These are phyloP conservation scores for Endogone sp. DNA, from an alignment of 192 early-diverging fungal species.

Conservation along the genomic window DNA sequence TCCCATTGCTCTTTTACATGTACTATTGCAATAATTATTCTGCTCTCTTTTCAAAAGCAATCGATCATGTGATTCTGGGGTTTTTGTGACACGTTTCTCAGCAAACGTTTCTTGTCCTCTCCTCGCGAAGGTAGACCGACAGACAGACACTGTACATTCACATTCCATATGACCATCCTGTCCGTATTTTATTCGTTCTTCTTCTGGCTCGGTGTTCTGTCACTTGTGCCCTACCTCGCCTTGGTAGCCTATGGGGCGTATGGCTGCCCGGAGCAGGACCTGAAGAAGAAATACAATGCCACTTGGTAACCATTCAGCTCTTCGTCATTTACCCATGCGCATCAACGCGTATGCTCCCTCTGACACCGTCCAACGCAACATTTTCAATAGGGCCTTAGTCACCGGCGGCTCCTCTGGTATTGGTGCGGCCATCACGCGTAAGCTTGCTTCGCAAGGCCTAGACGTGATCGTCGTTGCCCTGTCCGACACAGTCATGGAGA, in stretches of 20 bases:
- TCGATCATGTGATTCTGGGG: no score
- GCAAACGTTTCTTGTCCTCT: neutral
- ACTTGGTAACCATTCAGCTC: slow-evolving; percentile 26
- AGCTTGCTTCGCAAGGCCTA: slow-evolving; percentile 45
- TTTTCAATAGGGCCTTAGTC: slow-evolving; percentile 42
- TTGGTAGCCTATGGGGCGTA: slow-evolving; percentile 32
- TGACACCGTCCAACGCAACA: neutral
- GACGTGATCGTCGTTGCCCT: slow-evolving; percentile 57
- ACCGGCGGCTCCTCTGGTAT: slow-evolving; percentile 59
- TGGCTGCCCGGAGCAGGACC: slow-evolving; percentile 40
- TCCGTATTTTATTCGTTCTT: slow-evolving; percentile 10
- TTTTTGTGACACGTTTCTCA: neutral
- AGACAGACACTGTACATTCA: no score
- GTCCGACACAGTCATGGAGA: slow-evolving; percentile 33
- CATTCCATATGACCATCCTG: neutral
- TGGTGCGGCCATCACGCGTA: slow-evolving; percentile 48
- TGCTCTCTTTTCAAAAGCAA: no score
- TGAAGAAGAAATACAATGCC: slow-evolving; percentile 53
- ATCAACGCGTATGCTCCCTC: neutral
- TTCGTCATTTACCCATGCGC: neutral
- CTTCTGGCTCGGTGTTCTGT: slow-evolving; percentile 30
- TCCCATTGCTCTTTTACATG: no score
- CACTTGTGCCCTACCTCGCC: slow-evolving; percentile 30
- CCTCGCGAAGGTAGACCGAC: neutral
- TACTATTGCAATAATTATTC: no score